Evolutionary conservation across 768 basidiomycete genomes (phyloP).

Genomic region (Termitomyces sp.): DNA sequence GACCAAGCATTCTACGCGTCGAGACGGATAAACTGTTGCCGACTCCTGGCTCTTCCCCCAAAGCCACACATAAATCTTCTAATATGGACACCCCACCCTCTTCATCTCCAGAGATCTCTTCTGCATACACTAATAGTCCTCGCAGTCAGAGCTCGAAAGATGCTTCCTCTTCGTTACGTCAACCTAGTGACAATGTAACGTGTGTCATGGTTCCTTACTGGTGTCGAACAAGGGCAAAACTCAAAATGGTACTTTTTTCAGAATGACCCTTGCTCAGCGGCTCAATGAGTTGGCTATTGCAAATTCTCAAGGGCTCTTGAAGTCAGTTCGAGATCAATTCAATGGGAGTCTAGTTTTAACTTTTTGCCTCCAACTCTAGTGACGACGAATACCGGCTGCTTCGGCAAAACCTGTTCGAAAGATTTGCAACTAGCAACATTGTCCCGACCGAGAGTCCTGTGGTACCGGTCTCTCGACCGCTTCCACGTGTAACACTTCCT

Average conservation of each 20-base stretch:
- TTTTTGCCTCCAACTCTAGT: conserved; percentile 29
- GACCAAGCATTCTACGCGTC: conserved; percentile 22
- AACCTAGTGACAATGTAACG: conserved; percentile 49
- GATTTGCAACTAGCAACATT: conserved; percentile 52
- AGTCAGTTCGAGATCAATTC: conserved; percentile 36
- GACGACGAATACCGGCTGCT: conserved; percentile 84
- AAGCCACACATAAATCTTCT: conserved; percentile 6
- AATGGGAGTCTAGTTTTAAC: neutral
- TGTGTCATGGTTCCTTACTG: conserved; percentile 25
- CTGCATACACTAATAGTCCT: conserved; percentile 13
- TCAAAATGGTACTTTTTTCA: conserved; percentile 21
- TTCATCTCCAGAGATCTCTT: conserved; percentile 11
- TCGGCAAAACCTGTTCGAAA: conserved; percentile 79
- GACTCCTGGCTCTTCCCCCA: conserved; percentile 16
- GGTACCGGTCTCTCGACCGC: conserved; percentile 43
- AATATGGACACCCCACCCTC: conserved; percentile 12
- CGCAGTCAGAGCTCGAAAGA: conserved; percentile 18
- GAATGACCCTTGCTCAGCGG: conserved; percentile 72
- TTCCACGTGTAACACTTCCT: conserved; percentile 23
- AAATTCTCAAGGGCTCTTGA: conserved; percentile 74
- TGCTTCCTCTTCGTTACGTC: conserved; percentile 23
- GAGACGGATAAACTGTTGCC: conserved; percentile 17
- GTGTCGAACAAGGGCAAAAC: neutral
- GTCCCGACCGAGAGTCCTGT: conserved; percentile 61
- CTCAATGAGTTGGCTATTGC: conserved; percentile 77